Evolutionary conservation across 129 eudicot species (phyloP).

Genomic region (Solidago caesia): DNA sequence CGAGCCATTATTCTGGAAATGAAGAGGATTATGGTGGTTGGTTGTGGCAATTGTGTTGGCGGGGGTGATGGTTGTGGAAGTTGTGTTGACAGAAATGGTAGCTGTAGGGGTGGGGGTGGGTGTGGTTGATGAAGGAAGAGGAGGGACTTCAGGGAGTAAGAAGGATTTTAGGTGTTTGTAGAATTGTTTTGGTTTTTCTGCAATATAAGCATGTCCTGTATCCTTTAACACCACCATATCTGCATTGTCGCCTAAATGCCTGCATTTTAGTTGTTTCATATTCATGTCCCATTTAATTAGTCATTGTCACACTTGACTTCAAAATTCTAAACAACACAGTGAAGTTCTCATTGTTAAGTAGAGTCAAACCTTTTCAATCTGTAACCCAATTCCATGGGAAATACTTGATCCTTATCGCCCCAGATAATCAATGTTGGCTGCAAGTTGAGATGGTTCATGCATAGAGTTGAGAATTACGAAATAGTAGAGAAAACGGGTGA

Average conservation of each 20-base stretch:
- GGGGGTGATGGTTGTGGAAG: conserved; percentile 4
- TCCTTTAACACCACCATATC: conserved; percentile 48
- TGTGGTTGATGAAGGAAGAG: conserved; percentile 20
- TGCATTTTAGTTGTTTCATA: conserved; percentile 26
- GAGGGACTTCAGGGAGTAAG: conserved; percentile 38
- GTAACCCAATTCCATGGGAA: conserved; percentile 61
- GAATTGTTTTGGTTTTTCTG: conserved; percentile 59
- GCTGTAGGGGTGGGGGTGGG: not conserved
- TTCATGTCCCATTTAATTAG: conserved; percentile 4
- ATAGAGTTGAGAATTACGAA: not conserved
- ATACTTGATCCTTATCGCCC: conserved; percentile 70
- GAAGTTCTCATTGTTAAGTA: not conserved
- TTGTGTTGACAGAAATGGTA: not conserved
- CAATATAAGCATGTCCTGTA: conserved; percentile 58
- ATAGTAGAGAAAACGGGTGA: not conserved
- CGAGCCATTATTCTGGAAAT: conserved; percentile 9
- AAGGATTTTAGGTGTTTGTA: conserved; percentile 51
- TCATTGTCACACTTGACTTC: conserved; percentile 17
- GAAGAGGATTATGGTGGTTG: conserved; percentile 9
- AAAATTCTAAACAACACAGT: conserved; percentile 14
- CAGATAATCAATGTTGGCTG: conserved; percentile 68
- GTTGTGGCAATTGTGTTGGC: not conserved
- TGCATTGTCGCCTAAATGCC: conserved; percentile 72
- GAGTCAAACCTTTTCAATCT: conserved; percentile 58
- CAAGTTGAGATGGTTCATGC: conserved; percentile 10